These are phyloP conservation scores for Cytospora paraplurivora DNA, from an alignment of 2,329 filamentous ascomycete genomes.

Conservation along the genomic window DNA sequence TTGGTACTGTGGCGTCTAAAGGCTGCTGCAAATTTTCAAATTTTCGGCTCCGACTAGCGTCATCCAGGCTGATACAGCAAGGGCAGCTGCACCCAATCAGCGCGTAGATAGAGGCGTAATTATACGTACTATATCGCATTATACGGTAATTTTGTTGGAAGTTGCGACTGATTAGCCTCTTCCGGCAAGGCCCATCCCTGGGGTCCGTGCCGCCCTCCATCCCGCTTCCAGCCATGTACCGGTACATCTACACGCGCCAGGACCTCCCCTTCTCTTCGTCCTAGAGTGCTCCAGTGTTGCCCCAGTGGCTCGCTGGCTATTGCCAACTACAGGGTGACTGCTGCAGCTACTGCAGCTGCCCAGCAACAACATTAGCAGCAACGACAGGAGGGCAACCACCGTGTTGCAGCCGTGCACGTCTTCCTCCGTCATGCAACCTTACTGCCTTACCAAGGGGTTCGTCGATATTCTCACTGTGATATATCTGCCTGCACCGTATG, in stretches of 20 bases:
- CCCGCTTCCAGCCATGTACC: constrained; percentile 15
- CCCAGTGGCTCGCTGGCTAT: neutral
- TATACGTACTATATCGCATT: constrained; percentile 6
- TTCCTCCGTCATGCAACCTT: no score
- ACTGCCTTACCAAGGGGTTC: no score
- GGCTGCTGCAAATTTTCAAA: constrained; percentile 33
- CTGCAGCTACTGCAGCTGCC: no score
- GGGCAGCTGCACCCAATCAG: constrained; percentile 21
- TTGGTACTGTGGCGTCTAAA: constrained; percentile 41
- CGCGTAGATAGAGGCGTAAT: neutral
- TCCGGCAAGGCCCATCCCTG: constrained; percentile 12
- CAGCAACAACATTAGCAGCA: no score
- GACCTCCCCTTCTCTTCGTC: neutral
- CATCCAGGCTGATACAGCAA: neutral
- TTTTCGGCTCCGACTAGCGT: constrained; percentile 23
- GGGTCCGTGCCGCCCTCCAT: constrained; percentile 17
- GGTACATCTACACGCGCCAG: constrained; percentile 4
- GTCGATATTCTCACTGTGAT: neutral
- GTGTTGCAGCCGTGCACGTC: no score
- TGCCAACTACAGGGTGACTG: no score
- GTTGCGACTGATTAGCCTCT: neutral
- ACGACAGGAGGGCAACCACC: no score
- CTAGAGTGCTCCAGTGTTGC: no score
- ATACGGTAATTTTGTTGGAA: neutral
- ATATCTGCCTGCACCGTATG: neutral